phyloP scores from a whole-genome alignment of 2,329 filamentous ascomycete species.

The Drechslerella coelobrocha region DNA sequence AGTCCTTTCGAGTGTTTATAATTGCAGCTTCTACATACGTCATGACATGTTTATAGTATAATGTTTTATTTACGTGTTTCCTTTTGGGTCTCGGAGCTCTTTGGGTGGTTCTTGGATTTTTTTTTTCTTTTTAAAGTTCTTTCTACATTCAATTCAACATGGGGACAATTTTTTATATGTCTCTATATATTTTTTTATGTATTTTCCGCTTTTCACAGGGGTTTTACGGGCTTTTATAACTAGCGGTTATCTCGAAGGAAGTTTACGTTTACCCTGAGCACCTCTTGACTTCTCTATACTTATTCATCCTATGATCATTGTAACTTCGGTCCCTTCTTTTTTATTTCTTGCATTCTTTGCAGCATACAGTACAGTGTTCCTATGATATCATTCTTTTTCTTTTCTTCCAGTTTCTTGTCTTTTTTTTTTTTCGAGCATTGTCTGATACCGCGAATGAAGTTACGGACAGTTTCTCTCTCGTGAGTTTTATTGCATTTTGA shows the following conservation, averaged over 20 bases:
- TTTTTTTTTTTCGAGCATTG: not conserved
- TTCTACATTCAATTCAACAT: not conserved
- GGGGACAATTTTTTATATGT: not conserved
- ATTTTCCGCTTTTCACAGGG: not conserved
- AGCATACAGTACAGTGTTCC: no score
- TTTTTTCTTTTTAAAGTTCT: constrained; percentile 3
- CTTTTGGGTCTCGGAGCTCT: constrained; percentile 47
- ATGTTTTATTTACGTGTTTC: constrained; percentile 32
- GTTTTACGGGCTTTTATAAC: not conserved
- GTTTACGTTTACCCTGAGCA: constrained; percentile 1
- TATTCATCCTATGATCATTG: not conserved
- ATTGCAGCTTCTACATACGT: constrained; percentile 32
- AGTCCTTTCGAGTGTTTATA: constrained; percentile 41
- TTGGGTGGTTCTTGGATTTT: constrained; percentile 12
- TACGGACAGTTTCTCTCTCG: not conserved
- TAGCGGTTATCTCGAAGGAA: not conserved
- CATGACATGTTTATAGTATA: constrained; percentile 29
- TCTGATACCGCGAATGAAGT: not conserved
- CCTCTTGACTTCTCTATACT: not conserved
- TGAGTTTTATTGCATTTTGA: not conserved
- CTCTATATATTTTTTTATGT: constrained; percentile 1
- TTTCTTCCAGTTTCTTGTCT: not conserved
- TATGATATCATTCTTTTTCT: not conserved
- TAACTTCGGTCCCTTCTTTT: no score
- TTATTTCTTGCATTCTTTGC: not conserved